These are phyloP conservation scores for Phialophora expanda DNA, from an alignment of 2,329 filamentous ascomycete species.

Conservation along the genomic window DNA sequence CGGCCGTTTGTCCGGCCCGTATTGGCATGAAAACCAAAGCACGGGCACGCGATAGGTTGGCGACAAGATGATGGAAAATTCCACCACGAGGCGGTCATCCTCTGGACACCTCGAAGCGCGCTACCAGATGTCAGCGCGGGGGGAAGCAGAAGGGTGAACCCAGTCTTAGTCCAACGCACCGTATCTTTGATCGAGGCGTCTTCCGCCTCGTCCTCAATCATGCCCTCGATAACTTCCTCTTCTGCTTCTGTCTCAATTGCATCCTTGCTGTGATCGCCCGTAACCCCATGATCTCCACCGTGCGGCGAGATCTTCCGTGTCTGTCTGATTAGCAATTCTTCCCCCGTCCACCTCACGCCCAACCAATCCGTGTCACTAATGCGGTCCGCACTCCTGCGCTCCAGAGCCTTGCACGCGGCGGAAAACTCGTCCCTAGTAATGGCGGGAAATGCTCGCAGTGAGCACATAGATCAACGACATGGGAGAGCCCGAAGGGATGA, in stretches of 20 bases:
- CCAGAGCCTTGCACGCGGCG: conserved; percentile 67
- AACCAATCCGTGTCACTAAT: conserved; percentile 36
- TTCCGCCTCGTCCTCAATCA: conserved; percentile 15
- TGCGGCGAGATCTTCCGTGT: conserved; percentile 9
- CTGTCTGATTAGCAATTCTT: conserved; percentile 34
- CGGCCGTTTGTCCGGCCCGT: conserved; percentile 61
- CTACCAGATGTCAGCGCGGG: conserved; percentile 6
- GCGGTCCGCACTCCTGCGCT: conserved; percentile 40
- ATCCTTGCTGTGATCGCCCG: conserved; percentile 2
- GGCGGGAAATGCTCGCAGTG: conserved; percentile 60
- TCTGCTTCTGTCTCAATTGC: conserved; percentile 15
- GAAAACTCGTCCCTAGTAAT: conserved; percentile 67
- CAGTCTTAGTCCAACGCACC: neutral
- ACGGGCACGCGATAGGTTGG: conserved; percentile 76
- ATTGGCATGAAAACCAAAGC: conserved; percentile 73
- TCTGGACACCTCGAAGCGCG: neutral
- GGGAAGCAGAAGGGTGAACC: neutral
- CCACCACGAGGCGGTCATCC: conserved; percentile 32
- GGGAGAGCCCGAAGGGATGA: neutral
- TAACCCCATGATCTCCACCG: neutral
- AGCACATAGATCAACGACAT: conserved; percentile 10
- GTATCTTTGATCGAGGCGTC: neutral
- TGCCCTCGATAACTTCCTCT: neutral
- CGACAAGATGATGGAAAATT: conserved; percentile 66
- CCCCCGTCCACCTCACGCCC: conserved; percentile 31